A percentile compares a stretch with the other conserved stretches of the same genome.
phyloP scores from a whole-genome alignment of 192 early-diverging fungal species.

The Umbelopsis isabellina region DNA sequence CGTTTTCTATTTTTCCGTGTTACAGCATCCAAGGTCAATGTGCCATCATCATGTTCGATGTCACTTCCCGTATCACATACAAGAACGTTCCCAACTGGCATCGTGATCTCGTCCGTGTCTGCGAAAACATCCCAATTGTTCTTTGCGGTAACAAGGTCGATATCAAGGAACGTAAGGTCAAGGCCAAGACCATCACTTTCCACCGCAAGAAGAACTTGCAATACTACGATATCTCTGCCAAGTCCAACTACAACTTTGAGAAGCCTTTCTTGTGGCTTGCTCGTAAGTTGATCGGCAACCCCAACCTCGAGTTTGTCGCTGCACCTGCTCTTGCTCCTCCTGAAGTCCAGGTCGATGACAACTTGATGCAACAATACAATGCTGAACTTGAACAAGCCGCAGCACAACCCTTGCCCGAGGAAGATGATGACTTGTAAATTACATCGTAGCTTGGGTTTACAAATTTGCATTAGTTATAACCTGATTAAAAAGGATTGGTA shows the following conservation, averaged over 20 bases:
- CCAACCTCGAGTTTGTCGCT: constrained; percentile 95
- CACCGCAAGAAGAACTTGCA: constrained; percentile 99
- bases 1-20: neutral
- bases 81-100: constrained; percentile 99
- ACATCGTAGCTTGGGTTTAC: no score
- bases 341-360: constrained; percentile 85
- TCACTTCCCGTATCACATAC: constrained; percentile 99
- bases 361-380: constrained; percentile 79
- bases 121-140: constrained; percentile 99
- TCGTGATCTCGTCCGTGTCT: constrained; percentile 98
- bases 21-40: constrained; percentile 97
- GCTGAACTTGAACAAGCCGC: constrained; percentile 80
- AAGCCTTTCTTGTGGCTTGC: constrained; percentile 99
- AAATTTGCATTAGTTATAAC: no score
- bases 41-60: constrained; percentile 99
- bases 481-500: no score
- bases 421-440: constrained; percentile 56
- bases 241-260: constrained; percentile 99
- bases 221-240: constrained; percentile 99
- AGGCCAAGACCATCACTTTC: constrained; percentile 99
- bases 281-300: constrained; percentile 94
- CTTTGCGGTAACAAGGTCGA: constrained; percentile 99
- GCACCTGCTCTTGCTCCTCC: constrained; percentile 96
- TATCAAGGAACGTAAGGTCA: constrained; percentile 99
- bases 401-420: constrained; percentile 84